A percentile compares a stretch with the other conserved stretches of the same genome.
These are phyloP conservation scores for Plasmodium relictum DNA, from an alignment of 169 alveolate species.

Conservation along the genomic window DNA sequence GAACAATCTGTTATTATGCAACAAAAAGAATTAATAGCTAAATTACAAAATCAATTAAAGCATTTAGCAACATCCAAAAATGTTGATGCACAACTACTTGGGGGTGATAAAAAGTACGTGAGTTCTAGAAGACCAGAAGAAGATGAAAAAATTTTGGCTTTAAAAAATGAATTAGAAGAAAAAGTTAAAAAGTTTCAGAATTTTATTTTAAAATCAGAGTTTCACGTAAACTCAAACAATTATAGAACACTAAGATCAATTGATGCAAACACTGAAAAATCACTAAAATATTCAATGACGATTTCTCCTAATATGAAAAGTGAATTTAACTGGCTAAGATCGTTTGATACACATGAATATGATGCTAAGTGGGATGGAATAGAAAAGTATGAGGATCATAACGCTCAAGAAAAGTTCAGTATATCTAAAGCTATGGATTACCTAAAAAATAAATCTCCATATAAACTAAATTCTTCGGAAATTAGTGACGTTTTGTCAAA, in stretches of 20 bases:
- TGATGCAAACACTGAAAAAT: slow-evolving; percentile 66
- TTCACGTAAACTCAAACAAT: slow-evolving; percentile 44
- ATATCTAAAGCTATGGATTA: slow-evolving; percentile 77
- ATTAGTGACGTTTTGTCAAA: slow-evolving; percentile 41
- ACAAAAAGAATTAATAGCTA: slow-evolving; percentile 84
- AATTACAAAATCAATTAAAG: slow-evolving; percentile 74
- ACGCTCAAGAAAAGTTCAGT: slow-evolving; percentile 62
- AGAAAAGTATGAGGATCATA: slow-evolving; percentile 74
- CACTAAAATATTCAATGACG: slow-evolving; percentile 69
- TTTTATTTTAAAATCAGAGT: slow-evolving; percentile 83
- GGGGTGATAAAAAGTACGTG: slow-evolving; percentile 9
- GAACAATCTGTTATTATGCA: slow-evolving; percentile 88
- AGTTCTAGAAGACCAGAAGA: slow-evolving; percentile 56
- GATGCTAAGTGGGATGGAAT: slow-evolving; percentile 68
- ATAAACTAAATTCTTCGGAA: slow-evolving; percentile 72
- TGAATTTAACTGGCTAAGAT: slow-evolving; percentile 72
- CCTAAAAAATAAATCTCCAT: slow-evolving; percentile 75
- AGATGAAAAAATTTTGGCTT: slow-evolving; percentile 74
- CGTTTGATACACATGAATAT: slow-evolving; percentile 73
- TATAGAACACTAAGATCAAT: slow-evolving; percentile 65
- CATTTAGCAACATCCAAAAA: slow-evolving; percentile 67
- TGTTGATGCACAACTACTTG: slow-evolving; percentile 38
- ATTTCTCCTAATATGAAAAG: slow-evolving; percentile 51
- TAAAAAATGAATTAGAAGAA: slow-evolving; percentile 83
- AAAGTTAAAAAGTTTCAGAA: slow-evolving; percentile 86